phyloP scores from a whole-genome alignment of 116 monocot genomes.

The Papilionanthe hybrid region DNA sequence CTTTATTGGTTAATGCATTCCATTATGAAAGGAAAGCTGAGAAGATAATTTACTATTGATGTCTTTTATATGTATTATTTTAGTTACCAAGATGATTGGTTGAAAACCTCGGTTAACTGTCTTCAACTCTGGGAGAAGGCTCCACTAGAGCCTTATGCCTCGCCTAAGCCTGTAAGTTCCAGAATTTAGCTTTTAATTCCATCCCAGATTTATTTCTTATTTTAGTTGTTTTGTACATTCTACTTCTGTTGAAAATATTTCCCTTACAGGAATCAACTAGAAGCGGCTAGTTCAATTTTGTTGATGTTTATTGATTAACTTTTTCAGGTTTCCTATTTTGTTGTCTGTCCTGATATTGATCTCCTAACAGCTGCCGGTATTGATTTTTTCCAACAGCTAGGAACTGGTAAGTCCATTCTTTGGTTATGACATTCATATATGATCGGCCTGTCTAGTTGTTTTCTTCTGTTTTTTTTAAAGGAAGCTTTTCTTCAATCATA shows the following conservation, averaged over 20 bases:
- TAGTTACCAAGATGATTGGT: slow-evolving; percentile 99
- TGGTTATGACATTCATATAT: slow-evolving; percentile 4
- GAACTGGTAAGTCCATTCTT: slow-evolving; percentile 51
- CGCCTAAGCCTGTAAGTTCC: slow-evolving; percentile 71
- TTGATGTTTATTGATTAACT: slow-evolving; percentile 6
- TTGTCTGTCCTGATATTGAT: slow-evolving; percentile 87
- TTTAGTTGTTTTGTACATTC: neutral
- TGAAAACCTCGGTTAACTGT: slow-evolving; percentile 67
- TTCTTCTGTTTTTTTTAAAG: neutral
- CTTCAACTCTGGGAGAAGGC: slow-evolving; percentile 88
- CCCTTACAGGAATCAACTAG: neutral
- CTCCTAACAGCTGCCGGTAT: slow-evolving; percentile 68
- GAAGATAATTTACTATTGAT: neutral
- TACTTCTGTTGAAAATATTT: neutral
- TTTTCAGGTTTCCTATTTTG: slow-evolving; percentile 77
- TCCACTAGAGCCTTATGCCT: slow-evolving; percentile 96
- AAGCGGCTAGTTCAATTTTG: neutral
- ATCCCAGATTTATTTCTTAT: neutral
- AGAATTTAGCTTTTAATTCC: neutral
- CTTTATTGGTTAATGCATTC: neutral
- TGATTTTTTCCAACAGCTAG: slow-evolving; percentile 87
- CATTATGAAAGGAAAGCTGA: neutral
- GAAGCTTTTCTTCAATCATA: neutral
- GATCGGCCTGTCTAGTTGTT: neutral
- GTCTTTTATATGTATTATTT: slow-evolving; percentile 5